A percentile compares a stretch with the other conserved stretches of the same genome.
phyloP scores from a whole-genome alignment of 441 rosid species.

The Daphne laureola region DNA sequence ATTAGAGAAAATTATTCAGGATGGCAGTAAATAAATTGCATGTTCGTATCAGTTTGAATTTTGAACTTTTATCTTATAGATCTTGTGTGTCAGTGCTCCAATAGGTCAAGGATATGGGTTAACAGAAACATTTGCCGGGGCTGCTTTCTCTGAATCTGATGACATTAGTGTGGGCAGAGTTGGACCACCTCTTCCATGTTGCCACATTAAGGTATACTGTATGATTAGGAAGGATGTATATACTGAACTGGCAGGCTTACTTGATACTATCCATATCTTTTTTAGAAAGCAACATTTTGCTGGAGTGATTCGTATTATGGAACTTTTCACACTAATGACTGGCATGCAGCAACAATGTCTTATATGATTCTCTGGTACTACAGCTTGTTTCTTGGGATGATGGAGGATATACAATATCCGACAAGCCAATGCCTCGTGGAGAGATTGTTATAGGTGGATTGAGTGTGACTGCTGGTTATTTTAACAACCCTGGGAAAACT shows the following conservation, averaged over 20 bases:
- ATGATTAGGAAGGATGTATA: neutral
- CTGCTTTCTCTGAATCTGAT: slow-evolving; percentile 82
- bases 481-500: slow-evolving; percentile 68
- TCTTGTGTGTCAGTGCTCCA: slow-evolving; percentile 47
- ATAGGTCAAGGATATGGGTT: slow-evolving; percentile 92
- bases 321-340: too few relatives aligned
- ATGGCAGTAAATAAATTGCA: too few relatives aligned
- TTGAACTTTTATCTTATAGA: neutral
- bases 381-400: slow-evolving; percentile 94
- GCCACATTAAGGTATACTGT: slow-evolving; percentile 56
- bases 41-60: too few relatives aligned
- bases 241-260: neutral
- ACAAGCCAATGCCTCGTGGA: slow-evolving; percentile 89
- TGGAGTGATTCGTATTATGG: too few relatives aligned
- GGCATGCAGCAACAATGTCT: too few relatives aligned
- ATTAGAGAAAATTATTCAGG: too few relatives aligned
- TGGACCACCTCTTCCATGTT: slow-evolving; percentile 89
- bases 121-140: slow-evolving; percentile 95
- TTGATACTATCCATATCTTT: too few relatives aligned
- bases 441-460: slow-evolving; percentile 81
- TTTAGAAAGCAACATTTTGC: too few relatives aligned
- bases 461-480: slow-evolving; percentile 79
- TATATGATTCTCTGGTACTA: slow-evolving; percentile 15
- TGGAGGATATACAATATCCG: slow-evolving; percentile 67
- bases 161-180: slow-evolving; percentile 75